Evolutionary conservation across 2,329 filamentous ascomycete genomes (phyloP).

Genomic region (Aspergillus sp.): DNA sequence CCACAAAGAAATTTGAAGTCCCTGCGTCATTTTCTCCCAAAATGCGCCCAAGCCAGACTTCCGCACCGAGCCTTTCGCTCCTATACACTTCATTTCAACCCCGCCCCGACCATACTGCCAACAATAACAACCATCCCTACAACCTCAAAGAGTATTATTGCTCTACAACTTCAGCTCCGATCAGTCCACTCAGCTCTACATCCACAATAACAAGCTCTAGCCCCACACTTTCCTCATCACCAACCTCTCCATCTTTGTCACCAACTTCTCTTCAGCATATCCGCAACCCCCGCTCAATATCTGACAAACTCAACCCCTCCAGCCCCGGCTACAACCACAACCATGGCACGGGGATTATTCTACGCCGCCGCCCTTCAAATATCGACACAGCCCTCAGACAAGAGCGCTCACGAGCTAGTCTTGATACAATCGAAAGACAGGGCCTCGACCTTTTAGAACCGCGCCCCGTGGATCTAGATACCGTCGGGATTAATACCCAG

Average conservation of each 20-base stretch:
- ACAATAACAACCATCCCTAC: conserved; percentile 26
- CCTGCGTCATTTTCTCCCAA: background rate
- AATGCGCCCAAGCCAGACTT: conserved; percentile 24
- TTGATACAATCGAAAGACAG: conserved; percentile 39
- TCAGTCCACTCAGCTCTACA: conserved; percentile 29
- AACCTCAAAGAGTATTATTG: conserved; percentile 20
- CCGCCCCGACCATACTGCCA: conserved; percentile 15
- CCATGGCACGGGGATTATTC: conserved; percentile 30
- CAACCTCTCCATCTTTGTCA: conserved; percentile 21
- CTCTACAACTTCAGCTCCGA: conserved; percentile 18
- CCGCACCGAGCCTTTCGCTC: conserved; percentile 30
- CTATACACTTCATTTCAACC: conserved; percentile 33
- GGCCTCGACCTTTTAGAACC: conserved; percentile 48
- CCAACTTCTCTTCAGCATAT: conserved; percentile 23
- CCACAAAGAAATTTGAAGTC: background rate
- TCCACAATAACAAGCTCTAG: conserved; percentile 12
- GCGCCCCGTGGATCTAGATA: conserved; percentile 37
- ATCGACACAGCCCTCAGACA: conserved; percentile 46
- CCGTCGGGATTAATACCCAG: conserved; percentile 15
- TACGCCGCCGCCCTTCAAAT: conserved; percentile 44
- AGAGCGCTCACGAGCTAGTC: conserved; percentile 41
- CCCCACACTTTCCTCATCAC: conserved; percentile 28
- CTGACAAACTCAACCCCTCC: conserved; percentile 8
- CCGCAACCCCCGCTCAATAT: conserved; percentile 17
- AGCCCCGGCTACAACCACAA: conserved; percentile 28